Evolutionary conservation across 2,329 filamentous ascomycete species (phyloP).

Genomic region (Huntiella abstrusa): DNA sequence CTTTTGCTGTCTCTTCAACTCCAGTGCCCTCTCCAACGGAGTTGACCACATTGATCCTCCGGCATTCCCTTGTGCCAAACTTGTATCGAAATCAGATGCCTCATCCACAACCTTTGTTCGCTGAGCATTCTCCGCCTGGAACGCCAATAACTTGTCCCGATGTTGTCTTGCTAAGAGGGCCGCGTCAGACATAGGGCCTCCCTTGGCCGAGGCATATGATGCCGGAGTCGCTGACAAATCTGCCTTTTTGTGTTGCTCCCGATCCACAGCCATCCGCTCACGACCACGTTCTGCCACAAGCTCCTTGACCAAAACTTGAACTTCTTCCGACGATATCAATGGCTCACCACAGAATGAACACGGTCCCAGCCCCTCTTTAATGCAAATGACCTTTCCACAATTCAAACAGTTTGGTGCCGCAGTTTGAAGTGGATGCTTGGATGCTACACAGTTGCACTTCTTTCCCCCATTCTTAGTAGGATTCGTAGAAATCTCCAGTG

Average conservation of each 20-base stretch:
- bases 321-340: slow-evolving; percentile 51
- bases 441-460: slow-evolving; percentile 74
- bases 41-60: slow-evolving; percentile 62
- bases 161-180: slow-evolving; percentile 55
- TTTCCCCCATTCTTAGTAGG: slow-evolving; percentile 45
- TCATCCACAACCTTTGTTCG: slow-evolving; percentile 77
- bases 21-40: slow-evolving; percentile 62
- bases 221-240: slow-evolving; percentile 43
- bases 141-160: slow-evolving; percentile 60
- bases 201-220: slow-evolving; percentile 35
- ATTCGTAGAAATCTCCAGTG: slow-evolving; percentile 83
- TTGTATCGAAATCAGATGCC: slow-evolving; percentile 44
- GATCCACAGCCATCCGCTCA: slow-evolving; percentile 70
- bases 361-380: slow-evolving; percentile 81
- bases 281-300: slow-evolving; percentile 70
- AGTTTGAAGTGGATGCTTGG: slow-evolving; percentile 70
- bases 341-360: slow-evolving; percentile 77
- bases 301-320: slow-evolving; percentile 70
- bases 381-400: slow-evolving; percentile 89
- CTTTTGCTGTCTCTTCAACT: slow-evolving; percentile 73
- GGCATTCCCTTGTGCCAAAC: slow-evolving; percentile 22
- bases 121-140: slow-evolving; percentile 70
- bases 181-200: slow-evolving; percentile 19
- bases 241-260: slow-evolving; percentile 45
- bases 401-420: slow-evolving; percentile 82